Percentiles rank a stretch among this genome's conserved stretches.
phyloP scores from a whole-genome alignment of 1,284 basidiomycete genomes.

The Fomes fomentarius region DNA sequence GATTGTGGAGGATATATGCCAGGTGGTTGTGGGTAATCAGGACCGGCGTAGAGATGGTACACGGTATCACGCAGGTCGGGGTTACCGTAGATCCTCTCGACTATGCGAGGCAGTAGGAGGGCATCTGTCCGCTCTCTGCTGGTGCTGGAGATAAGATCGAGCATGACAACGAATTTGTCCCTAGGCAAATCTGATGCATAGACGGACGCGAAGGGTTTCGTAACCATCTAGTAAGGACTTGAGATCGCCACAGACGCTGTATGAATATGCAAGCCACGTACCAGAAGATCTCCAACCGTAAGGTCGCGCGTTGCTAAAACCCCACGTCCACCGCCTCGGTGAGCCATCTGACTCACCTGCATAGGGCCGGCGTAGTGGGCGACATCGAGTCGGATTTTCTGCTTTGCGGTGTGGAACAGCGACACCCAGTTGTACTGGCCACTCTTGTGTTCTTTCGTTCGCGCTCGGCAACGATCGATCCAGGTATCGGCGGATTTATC shows the following conservation, averaged over 20 bases:
- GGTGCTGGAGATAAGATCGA: slow-evolving; percentile 19
- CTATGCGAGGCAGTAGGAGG: slow-evolving; percentile 11
- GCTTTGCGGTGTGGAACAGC: slow-evolving; percentile 16
- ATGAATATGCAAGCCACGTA: neutral
- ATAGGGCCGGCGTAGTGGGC: slow-evolving; percentile 24
- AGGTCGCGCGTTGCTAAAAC: slow-evolving; percentile 18
- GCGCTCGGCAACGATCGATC: slow-evolving; percentile 15
- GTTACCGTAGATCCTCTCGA: slow-evolving; percentile 26
- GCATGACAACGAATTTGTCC: slow-evolving; percentile 7
- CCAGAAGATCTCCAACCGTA: slow-evolving; percentile 22
- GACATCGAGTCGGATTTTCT: slow-evolving; percentile 19
- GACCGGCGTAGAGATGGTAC: slow-evolving; percentile 25
- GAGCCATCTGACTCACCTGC: slow-evolving; percentile 10
- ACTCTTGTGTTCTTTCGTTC: slow-evolving; percentile 11
- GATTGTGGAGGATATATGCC: slow-evolving; percentile 13
- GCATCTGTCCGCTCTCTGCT: slow-evolving; percentile 13
- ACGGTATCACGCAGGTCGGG: slow-evolving; percentile 22
- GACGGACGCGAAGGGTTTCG: slow-evolving; percentile 23
- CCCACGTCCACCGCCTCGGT: slow-evolving; percentile 27
- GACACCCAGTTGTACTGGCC: slow-evolving; percentile 24
- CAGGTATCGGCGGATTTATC: slow-evolving; percentile 14
- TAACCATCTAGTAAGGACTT: slow-evolving; percentile 16
- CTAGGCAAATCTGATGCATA: slow-evolving; percentile 12
- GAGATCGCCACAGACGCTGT: neutral
- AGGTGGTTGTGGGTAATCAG: slow-evolving; percentile 22